Base-by-base conservation (phyloP, 2,329 filamentous ascomycete species). In the Xylariaceae sp. region DNA sequence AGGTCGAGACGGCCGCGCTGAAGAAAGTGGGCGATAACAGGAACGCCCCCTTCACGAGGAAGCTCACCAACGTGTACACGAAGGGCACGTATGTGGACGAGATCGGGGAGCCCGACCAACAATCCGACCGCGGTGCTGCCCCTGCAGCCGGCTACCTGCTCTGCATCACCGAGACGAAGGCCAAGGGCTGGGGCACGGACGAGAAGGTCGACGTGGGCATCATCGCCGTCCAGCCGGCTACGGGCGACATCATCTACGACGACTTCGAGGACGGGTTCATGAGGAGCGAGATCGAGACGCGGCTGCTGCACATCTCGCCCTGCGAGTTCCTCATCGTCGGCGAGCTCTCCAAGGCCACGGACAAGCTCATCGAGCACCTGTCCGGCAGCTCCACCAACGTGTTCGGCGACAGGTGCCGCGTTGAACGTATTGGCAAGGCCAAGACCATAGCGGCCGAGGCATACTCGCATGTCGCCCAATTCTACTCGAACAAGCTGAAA, bases 71-170 rank as follows among this genome's bases (percentile, higher is more conserved):
- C 56, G 73, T 98, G 5, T 98, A 98, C 64, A 98, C 92, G 7
- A 98, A 97, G 62, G 92, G 89, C 30, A 98, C 92, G 2, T 98
- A 97, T 53, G 83, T 98, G 40, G 92, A 97, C 56, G 92, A 98
- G 59, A 75, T 86, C 8, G 90, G 92, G 46, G 87, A 87, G 17
- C 64, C 95, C 4, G 83, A 85, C 36, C 66, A 68, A 38, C 58
- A 56, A 52, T 66, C 39, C 55, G 69, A 54, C 50, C 67, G 46
- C 0, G 69, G 74, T 27, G 70, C n/a, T n/a, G n/a, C 75, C 2
- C 73, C 79, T 0, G 68, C 75, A 1, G 78, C 74, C n/a, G 92
- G 92, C n/a, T 95, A 96, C 57, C 69, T 98, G 13, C 76, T 98
- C 2, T 96, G 90, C 57, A 79, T 98, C 47, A 95, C 89, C 0